phyloP scores from a whole-genome alignment of 768 basidiomycete genomes.

The Agaricus blazei region DNA sequence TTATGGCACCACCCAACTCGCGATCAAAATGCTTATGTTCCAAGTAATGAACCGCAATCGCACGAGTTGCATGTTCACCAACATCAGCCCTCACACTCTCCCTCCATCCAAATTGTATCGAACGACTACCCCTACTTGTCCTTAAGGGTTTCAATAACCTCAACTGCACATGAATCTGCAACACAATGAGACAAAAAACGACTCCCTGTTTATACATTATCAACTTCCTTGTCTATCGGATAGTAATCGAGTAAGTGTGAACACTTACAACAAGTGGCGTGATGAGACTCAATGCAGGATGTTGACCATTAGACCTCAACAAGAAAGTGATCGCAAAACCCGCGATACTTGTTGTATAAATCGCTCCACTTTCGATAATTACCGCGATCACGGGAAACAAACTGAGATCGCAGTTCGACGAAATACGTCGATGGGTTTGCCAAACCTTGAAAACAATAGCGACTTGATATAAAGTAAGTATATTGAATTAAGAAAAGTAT shows the following conservation, averaged over 20 bases:
- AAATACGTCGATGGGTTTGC: not conserved
- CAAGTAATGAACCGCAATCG: too few species aligned
- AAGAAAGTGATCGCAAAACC: not conserved
- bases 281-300: not conserved
- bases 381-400: constrained; percentile 1
- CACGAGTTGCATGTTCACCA: too few species aligned
- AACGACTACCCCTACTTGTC: too few species aligned
- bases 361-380: constrained; percentile 3
- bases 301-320: not conserved
- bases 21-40: too few species aligned
- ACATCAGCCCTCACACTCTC: too few species aligned
- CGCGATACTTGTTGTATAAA: not conserved
- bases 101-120: too few species aligned
- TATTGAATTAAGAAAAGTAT: too few species aligned
- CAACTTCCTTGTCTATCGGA: too few species aligned
- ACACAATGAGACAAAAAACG: constrained; percentile 2
- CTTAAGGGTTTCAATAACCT: too few species aligned
- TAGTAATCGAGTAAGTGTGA: too few species aligned
- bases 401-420: not conserved
- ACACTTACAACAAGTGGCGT: constrained; percentile 4
- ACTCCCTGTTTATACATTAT: not conserved
- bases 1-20: too few species aligned
- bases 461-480: not conserved
- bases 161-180: constrained; percentile 2
- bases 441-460: constrained; percentile 3